Conservation (phyloP, 106 monocot genomes). For the Dactylorhiza incarnata region DNA sequence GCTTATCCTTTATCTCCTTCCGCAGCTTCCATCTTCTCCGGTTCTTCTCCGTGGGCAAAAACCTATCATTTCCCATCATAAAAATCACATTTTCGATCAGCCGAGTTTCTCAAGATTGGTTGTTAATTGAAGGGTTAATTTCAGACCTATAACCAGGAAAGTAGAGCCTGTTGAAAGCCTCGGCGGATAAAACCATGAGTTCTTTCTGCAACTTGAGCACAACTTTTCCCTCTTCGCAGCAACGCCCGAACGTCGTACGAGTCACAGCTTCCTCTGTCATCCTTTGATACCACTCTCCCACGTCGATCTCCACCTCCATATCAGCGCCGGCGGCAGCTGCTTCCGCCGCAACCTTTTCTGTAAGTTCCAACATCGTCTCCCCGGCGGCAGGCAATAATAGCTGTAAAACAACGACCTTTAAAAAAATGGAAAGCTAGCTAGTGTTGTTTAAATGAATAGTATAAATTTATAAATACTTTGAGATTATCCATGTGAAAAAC, state of each 20-base stretch:
- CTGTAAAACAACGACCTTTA: conserved; percentile 7
- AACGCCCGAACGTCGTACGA: conserved; percentile 32
- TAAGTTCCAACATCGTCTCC: conserved; percentile 21
- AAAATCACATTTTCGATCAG: background rate
- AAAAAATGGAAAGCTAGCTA: background rate
- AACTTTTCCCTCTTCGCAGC: conserved; percentile 46
- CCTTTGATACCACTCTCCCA: conserved; percentile 37
- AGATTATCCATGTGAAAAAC: conserved; percentile 79
- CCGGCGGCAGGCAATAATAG: conserved; percentile 49
- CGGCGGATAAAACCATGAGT: conserved; percentile 70
- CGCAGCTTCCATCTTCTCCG: conserved; percentile 53
- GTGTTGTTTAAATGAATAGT: background rate
- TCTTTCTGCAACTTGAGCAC: conserved; percentile 60
- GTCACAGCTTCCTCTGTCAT: conserved; percentile 46
- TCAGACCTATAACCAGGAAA: conserved; percentile 17
- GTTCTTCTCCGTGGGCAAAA: conserved; percentile 67
- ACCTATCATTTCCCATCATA: conserved; percentile 22
- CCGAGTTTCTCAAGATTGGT: background rate
- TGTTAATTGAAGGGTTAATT: background rate
- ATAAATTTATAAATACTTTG: conserved; percentile 21
- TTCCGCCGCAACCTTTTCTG: conserved; percentile 38
- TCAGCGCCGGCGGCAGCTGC: conserved; percentile 22
- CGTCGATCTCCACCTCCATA: conserved; percentile 62
- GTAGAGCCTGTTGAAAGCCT: conserved; percentile 62
- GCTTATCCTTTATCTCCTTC: conserved; percentile 44